A percentile compares a stretch with the other conserved stretches of the same genome.
Conservation (phyloP, 306 rosid genomes). For the Dryas octopetala region DNA sequence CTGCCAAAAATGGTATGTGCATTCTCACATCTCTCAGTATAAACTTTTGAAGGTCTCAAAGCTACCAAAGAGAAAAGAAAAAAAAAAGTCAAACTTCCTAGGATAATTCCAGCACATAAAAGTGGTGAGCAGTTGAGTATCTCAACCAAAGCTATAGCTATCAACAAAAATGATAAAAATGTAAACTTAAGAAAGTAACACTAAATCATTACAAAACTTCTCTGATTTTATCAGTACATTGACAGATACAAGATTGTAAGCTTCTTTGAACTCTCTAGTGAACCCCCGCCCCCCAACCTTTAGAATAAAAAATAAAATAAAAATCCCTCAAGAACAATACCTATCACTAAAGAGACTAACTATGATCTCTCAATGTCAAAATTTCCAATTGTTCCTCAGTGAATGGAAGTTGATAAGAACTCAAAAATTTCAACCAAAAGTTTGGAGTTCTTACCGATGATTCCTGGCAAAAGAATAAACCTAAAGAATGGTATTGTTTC, state of each 20-base stretch:
- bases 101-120: too few species aligned
- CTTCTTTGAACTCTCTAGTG: neutral
- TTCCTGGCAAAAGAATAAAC: slow-evolving; percentile 34
- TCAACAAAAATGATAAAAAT: too few species aligned
- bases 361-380: slow-evolving; percentile 36
- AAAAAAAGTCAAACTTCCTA: too few species aligned
- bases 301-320: neutral
- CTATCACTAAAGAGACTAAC: slow-evolving; percentile 13
- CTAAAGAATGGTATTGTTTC: slow-evolving; percentile 1
- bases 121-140: too few species aligned
- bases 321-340: neutral
- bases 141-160: too few species aligned
- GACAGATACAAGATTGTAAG: neutral
- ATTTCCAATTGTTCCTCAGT: slow-evolving; percentile 37
- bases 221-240: neutral
- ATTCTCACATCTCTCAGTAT: too few species aligned
- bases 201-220: neutral
- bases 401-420: slow-evolving; percentile 34
- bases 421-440: slow-evolving; percentile 37
- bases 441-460: slow-evolving; percentile 32
- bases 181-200: too few species aligned
- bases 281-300: neutral
- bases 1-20: too few species aligned
- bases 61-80: too few species aligned
- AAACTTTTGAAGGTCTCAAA: too few species aligned